These are phyloP conservation scores for Amaranthus tricolor DNA, from an alignment of 179 eudicot species.

Conservation along the genomic window DNA sequence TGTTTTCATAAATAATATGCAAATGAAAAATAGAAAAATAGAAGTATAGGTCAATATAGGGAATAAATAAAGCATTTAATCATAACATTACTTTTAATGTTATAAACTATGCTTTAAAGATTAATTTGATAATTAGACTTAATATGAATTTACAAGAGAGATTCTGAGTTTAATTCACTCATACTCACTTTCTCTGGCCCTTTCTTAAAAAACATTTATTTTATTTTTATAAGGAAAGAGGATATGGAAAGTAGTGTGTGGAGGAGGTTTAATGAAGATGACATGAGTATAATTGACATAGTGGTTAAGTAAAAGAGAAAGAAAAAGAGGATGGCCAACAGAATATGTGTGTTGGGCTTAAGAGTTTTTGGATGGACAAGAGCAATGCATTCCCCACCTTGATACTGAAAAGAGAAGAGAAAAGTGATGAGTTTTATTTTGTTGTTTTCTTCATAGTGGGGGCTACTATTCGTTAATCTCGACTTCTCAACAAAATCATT, in stretches of 20 bases:
- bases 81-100: too few relatives aligned
- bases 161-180: too few relatives aligned
- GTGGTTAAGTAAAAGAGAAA: conserved; percentile 1
- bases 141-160: too few relatives aligned
- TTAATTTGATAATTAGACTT: too few relatives aligned
- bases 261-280: neutral
- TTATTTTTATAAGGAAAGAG: too few relatives aligned
- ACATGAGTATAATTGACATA: neutral
- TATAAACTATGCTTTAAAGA: too few relatives aligned
- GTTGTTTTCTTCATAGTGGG: neutral
- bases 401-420: neutral
- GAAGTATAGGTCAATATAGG: too few relatives aligned
- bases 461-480: conserved; percentile 20
- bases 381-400: conserved; percentile 22
- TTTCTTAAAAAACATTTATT: too few relatives aligned
- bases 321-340: conserved; percentile 13
- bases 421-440: conserved; percentile 6
- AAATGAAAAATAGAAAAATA: too few relatives aligned
- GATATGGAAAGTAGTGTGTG: neutral
- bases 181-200: too few relatives aligned
- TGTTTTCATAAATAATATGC: too few relatives aligned
- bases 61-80: too few relatives aligned
- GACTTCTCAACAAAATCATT: conserved; percentile 16
- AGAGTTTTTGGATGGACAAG: conserved; percentile 26
- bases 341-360: conserved; percentile 1